Evolutionary conservation across 352 stramenopile genomes (phyloP).

Genomic region (Phytophthora rubi): DNA sequence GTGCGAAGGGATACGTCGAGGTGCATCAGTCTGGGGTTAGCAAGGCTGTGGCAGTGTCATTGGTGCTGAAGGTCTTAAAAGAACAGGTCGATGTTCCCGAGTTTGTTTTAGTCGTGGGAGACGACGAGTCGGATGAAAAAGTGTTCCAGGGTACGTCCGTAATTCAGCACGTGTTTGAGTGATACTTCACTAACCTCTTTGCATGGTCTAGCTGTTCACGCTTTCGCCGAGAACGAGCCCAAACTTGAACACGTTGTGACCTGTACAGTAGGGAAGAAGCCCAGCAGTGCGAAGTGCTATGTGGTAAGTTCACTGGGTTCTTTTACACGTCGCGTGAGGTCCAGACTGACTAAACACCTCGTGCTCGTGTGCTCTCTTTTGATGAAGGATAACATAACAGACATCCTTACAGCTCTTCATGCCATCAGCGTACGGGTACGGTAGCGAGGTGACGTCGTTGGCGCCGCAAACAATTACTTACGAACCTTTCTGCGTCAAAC

Average conservation of each 20-base stretch:
- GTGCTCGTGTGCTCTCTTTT: not conserved
- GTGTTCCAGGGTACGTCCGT: conserved; percentile 62
- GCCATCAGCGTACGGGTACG: conserved; percentile 59
- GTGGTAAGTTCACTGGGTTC: conserved; percentile 51
- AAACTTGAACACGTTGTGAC: conserved; percentile 83
- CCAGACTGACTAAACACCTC: not conserved
- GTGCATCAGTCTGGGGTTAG: conserved; percentile 78
- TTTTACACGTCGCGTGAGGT: not conserved
- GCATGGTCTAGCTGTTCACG: conserved; percentile 48
- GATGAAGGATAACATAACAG: conserved; percentile 57
- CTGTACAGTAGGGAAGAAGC: conserved; percentile 98
- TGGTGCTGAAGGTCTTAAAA: conserved; percentile 66
- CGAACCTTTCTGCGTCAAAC: not conserved
- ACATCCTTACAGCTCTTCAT: conserved; percentile 59
- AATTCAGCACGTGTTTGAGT: no score
- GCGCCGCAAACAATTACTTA: not conserved
- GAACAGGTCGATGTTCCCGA: conserved; percentile 81
- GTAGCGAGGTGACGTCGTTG: not conserved
- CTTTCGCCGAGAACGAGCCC: conserved; percentile 44
- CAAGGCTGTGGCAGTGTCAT: conserved; percentile 61
- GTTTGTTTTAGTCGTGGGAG: conserved; percentile 96
- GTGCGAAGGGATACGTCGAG: conserved; percentile 76
- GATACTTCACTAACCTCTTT: not conserved
- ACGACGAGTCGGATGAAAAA: conserved; percentile 98
- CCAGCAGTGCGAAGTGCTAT: conserved; percentile 95